These are phyloP conservation scores for Allantophomopsis lycopodina DNA, from an alignment of 2,329 filamentous ascomycete genomes.

Conservation along the genomic window DNA sequence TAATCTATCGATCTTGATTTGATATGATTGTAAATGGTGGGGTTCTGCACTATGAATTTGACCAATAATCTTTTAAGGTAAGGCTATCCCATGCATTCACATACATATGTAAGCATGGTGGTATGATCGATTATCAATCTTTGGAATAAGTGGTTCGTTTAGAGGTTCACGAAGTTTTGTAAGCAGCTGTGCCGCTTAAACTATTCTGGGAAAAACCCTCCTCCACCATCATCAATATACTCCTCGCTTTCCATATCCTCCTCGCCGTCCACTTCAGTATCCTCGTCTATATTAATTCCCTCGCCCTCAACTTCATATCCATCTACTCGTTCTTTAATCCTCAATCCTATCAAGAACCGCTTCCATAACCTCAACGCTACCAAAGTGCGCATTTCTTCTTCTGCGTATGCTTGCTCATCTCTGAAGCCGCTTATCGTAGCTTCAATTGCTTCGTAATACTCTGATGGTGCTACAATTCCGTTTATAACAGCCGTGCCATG, in stretches of 20 bases:
- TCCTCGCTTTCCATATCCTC: slow-evolving; percentile 1
- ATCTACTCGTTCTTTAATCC: slow-evolving; percentile 23
- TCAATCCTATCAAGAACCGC: slow-evolving; percentile 62
- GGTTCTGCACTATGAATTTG: no score
- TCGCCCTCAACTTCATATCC: slow-evolving; percentile 13
- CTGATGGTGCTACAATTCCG: slow-evolving; percentile 63
- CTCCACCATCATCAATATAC: slow-evolving; percentile 1
- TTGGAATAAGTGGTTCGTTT: no score
- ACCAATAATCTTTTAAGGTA: no score
- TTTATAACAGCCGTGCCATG: slow-evolving; percentile 73
- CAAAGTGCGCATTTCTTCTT: slow-evolving; percentile 47
- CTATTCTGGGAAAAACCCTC: not conserved
- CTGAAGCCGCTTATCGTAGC: slow-evolving; percentile 55
- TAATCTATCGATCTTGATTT: no score
- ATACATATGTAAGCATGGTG: no score
- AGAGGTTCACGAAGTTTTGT: no score
- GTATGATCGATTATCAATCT: no score
- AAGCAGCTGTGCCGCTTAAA: no score
- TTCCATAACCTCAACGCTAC: slow-evolving; percentile 57
- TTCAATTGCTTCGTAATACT: slow-evolving; percentile 58
- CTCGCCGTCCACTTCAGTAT: not conserved
- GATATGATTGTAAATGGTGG: no score
- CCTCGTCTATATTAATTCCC: not conserved
- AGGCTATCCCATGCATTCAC: no score
- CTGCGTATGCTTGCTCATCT: slow-evolving; percentile 48